Base-by-base conservation (phyloP, 805 yeast species). In the Zygosaccharomyces pseudorouxii region DNA sequence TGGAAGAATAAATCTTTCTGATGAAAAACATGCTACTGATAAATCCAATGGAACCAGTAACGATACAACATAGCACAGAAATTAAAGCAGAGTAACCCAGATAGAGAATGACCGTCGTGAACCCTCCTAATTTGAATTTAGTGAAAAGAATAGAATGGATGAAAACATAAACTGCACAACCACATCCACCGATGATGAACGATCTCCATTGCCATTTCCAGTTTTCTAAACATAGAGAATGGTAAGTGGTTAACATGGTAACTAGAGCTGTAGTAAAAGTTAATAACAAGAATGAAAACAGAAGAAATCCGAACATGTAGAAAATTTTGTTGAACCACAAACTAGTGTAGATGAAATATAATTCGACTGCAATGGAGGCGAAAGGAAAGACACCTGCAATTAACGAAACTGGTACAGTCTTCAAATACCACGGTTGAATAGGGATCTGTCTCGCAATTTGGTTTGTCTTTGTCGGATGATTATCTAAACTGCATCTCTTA, bases 121-220 rank as follows among this genome's bases (percentile, higher is more conserved):
- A 73, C 4, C 89, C 95, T 38, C 82, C 86, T 42, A 90, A 71
- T 51, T 75, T 76, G 51, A 86, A 82, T 53, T 79, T 81, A 20
- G 89, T 78, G 60, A 92, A 77, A 55, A 85, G 72, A 50, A 89
- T 71, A 2, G 97, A 82, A 68, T 93, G 96, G 42, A 88, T 56
- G 69, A 89, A 88, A 37, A 90, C 84, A 65, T 92, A 93, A 46
- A 84, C 57, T 0, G 96, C 78, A 65, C 96, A 84, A 28, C 97
- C 95, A 59, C 92, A 81, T 33, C 97, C 93, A 38, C 96, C 97
- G 23, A 96, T 87, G 51, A 89, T 78, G 60, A 85, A 79, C 3
- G 96, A 80, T 67, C 90, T 82, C 99, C 99, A 93, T 64, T 92
- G 97, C 99, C 99, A 93, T 67, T 82, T 81, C 74, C 95, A 90